phyloP scores from a whole-genome alignment of 2,329 filamentous ascomycete genomes.

The Sclerotinia subarctica region DNA sequence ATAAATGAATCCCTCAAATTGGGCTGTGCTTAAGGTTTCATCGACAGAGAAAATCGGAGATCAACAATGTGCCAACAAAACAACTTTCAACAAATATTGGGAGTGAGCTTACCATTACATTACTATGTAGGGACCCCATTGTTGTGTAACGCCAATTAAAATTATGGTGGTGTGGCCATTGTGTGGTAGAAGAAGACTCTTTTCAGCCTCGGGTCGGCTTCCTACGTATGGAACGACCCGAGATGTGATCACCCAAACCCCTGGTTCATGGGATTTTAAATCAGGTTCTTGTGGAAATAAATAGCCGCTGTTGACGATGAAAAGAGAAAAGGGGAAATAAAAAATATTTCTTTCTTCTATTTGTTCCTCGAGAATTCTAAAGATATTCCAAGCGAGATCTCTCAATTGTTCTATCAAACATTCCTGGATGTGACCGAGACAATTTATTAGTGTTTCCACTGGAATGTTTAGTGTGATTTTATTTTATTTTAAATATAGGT shows the following conservation, averaged over 20 bases:
- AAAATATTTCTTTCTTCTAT: not conserved
- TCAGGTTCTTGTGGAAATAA: conserved; percentile 9
- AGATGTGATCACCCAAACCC: conserved; percentile 31
- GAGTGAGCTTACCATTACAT: not conserved
- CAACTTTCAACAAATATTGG: not conserved
- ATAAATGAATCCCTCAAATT: not conserved
- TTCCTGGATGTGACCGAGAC: not conserved
- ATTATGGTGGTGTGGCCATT: not conserved
- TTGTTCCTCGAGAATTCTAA: not conserved
- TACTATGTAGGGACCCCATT: not conserved
- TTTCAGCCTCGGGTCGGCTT: conserved; percentile 16
- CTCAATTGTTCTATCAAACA: not conserved
- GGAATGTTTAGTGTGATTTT: not conserved
- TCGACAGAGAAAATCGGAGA: not conserved
- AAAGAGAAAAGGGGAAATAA: conserved; percentile 20
- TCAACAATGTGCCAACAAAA: not conserved
- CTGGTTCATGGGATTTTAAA: conserved; percentile 27
- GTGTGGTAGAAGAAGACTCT: conserved; percentile 5
- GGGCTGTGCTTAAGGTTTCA: conserved; percentile 9
- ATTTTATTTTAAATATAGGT: not conserved
- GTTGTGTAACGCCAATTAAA: not conserved
- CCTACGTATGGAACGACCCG: conserved; percentile 30
- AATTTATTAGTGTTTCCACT: not conserved
- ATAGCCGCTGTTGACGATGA: conserved; percentile 20
- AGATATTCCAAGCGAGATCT: not conserved